Percentiles rank a stretch among this genome's conserved stretches.
Conservation (phyloP, 192 early-diverging fungal genomes). For the Cetraspora pellucida region DNA sequence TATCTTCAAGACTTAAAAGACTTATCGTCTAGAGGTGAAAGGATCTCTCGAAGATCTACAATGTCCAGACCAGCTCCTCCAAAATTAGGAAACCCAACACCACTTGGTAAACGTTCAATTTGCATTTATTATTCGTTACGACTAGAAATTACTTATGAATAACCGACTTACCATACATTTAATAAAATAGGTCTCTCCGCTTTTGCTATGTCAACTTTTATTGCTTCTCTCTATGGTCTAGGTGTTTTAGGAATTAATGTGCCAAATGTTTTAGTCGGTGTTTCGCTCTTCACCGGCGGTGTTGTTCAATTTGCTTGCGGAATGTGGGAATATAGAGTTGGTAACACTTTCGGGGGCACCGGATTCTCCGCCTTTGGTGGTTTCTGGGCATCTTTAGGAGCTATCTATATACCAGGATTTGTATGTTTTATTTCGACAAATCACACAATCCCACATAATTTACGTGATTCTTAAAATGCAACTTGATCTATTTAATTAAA, state of each 20-base stretch:
- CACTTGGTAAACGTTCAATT: conserved; percentile 41
- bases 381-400: conserved; percentile 30
- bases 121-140: not conserved
- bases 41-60: not conserved
- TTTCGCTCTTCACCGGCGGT: conserved; percentile 63
- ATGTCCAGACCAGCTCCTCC: not conserved
- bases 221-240: not conserved
- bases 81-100: conserved; percentile 59
- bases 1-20: not conserved
- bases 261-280: conserved; percentile 69
- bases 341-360: conserved; percentile 84
- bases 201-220: conserved; percentile 55
- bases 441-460: not conserved
- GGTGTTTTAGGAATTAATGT: conserved; percentile 46
- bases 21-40: not conserved
- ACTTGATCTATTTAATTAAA: not conserved
- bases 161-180: not conserved
- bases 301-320: conserved; percentile 64
- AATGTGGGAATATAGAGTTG: conserved; percentile 81
- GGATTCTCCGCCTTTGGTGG: conserved; percentile 55
- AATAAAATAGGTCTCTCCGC: conserved; percentile 49
- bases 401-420: conserved; percentile 5
- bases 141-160: not conserved
- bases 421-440: conserved; percentile 2
- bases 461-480: not conserved